A percentile compares a stretch with the other conserved stretches of the same genome.
Evolutionary conservation across 495 filamentous ascomycete genomes (phyloP).

Genomic region (Penicillium malachiteum): DNA sequence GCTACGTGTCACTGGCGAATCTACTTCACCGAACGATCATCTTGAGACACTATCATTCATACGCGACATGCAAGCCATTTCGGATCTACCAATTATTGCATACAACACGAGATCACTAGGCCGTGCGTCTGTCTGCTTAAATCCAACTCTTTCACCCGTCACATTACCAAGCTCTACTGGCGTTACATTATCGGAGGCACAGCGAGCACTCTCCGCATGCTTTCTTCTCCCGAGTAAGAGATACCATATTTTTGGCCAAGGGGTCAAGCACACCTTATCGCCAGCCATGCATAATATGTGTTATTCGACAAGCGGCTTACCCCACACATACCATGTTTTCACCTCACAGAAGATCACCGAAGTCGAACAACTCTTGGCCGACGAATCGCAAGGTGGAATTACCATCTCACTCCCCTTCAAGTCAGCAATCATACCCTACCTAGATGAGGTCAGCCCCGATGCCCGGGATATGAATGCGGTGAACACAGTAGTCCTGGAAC

Average conservation of each 20-base stretch:
- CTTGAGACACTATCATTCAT: constrained; percentile 8
- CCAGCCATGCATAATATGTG: constrained; percentile 61
- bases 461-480: constrained; percentile 61
- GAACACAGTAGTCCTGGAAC: constrained; percentile 62
- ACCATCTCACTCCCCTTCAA: constrained; percentile 66
- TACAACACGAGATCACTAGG: constrained; percentile 51
- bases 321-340: constrained; percentile 58
- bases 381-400: constrained; percentile 60
- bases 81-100: constrained; percentile 17
- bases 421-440: constrained; percentile 55
- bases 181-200: constrained; percentile 18
- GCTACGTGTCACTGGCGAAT: constrained; percentile 19
- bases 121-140: constrained; percentile 56
- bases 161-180: constrained; percentile 15
- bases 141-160: constrained; percentile 59
- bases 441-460: constrained; percentile 60
- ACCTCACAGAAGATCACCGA: constrained; percentile 54
- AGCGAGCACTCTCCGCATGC: constrained; percentile 42
- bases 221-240: constrained; percentile 40
- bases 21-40: constrained; percentile 7
- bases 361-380: constrained; percentile 52
- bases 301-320: constrained; percentile 63
- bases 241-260: constrained; percentile 29
- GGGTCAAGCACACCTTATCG: constrained; percentile 23
- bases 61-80: not conserved